A percentile compares a stretch with the other conserved stretches of the same genome.
Conservation (phyloP, 2,329 filamentous ascomycete genomes). For the Ceratocystiopsis minuta region DNA sequence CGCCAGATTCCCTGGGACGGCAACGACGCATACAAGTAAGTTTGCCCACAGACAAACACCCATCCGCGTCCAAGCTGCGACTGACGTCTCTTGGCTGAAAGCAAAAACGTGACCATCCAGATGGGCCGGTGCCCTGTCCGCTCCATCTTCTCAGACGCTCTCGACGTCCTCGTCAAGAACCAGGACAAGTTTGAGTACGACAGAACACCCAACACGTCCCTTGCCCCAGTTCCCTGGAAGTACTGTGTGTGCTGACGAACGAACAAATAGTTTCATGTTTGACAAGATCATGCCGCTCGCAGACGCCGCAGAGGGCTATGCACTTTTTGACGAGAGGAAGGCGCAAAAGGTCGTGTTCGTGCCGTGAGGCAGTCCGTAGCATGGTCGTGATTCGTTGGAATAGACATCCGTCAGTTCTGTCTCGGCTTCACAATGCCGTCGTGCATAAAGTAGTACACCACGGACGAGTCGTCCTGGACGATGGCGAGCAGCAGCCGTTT, state of each 20-base stretch:
- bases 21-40: constrained; percentile 40
- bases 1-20: constrained; percentile 46
- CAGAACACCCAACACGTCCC: too few species aligned
- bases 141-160: constrained; percentile 47
- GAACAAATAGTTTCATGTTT: constrained; percentile 47
- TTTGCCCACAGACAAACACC: too few species aligned
- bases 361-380: constrained; percentile 16
- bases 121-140: constrained; percentile 65
- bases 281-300: constrained; percentile 55
- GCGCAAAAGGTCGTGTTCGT: constrained; percentile 58
- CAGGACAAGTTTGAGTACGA: constrained; percentile 48
- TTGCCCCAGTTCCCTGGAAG: too few species aligned
- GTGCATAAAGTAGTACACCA: constrained; percentile 72
- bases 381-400: neutral
- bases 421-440: constrained; percentile 76
- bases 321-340: constrained; percentile 54
- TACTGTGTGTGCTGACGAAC: neutral
- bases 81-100: too few species aligned
- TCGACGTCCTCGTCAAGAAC: constrained; percentile 46
- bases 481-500: constrained; percentile 62
- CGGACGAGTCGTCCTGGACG: constrained; percentile 61
- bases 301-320: constrained; percentile 49
- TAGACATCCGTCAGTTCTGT: constrained; percentile 45
- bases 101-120: constrained; percentile 55
- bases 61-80: too few species aligned